Evolutionary conservation across 2,329 filamentous ascomycete species (phyloP).

Genomic region (Cladophialophora exuberans): DNA sequence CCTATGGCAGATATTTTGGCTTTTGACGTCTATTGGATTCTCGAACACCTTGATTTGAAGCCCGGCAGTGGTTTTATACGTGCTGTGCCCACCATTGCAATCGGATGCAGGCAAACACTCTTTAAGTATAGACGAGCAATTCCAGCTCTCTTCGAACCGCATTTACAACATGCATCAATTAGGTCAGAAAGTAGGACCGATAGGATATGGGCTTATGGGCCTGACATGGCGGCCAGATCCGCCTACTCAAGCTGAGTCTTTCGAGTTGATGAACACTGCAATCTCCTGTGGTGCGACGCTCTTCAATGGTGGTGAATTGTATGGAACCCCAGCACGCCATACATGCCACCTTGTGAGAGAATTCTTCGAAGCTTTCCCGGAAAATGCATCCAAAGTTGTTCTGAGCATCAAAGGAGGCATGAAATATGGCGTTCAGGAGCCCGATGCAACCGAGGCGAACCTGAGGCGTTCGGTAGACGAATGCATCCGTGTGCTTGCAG

Average conservation of each 20-base stretch:
- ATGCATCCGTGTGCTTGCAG: constrained; percentile 54
- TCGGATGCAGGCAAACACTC: too few species aligned
- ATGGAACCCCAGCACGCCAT: constrained; percentile 62
- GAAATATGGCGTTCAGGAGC: constrained; percentile 39
- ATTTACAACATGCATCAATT: too few species aligned
- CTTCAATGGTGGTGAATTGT: constrained; percentile 69
- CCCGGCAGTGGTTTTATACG: too few species aligned
- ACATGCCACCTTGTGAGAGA: constrained; percentile 60
- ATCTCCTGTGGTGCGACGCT: constrained; percentile 50
- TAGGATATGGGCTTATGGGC: constrained; percentile 54
- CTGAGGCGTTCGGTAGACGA: constrained; percentile 62
- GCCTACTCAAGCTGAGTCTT: constrained; percentile 33
- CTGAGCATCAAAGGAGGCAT: constrained; percentile 64
- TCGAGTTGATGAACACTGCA: constrained; percentile 60
- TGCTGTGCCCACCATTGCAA: too few species aligned
- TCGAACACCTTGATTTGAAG: too few species aligned
- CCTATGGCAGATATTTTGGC: too few species aligned
- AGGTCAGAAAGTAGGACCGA: constrained; percentile 46
- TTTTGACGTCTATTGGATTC: too few species aligned
- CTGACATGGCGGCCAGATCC: constrained; percentile 4
- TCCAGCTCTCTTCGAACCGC: too few species aligned
- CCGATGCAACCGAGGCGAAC: constrained; percentile 57
- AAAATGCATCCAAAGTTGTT: constrained; percentile 64
- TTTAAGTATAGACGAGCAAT: too few species aligned
- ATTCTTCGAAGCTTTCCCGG: constrained; percentile 66